Conservation (phyloP, 176 grass and related monocot genomes). For the Aegilops tauschii region DNA sequence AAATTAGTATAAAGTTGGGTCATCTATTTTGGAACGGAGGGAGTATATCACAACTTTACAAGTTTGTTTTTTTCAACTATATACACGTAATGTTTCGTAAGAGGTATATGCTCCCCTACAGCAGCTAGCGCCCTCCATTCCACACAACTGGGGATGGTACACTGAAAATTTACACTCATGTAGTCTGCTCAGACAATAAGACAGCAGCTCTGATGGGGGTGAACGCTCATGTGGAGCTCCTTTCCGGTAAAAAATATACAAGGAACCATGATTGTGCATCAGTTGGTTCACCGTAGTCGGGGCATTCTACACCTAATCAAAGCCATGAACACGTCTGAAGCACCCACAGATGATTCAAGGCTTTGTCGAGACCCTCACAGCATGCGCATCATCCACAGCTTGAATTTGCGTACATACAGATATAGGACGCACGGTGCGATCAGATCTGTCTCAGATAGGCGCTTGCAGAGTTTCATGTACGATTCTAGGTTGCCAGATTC, state of each 20-base stretch:
- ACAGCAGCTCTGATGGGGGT: slow-evolving; percentile 8
- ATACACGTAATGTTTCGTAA: slow-evolving; percentile 1
- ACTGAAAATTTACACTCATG: slow-evolving; percentile 27
- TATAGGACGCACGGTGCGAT: slow-evolving; percentile 81
- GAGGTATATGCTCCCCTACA: not conserved
- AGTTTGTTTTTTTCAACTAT: not conserved
- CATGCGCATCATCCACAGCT: slow-evolving; percentile 90
- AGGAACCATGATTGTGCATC: slow-evolving; percentile 33
- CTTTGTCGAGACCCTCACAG: slow-evolving; percentile 43
- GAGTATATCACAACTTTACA: slow-evolving; percentile 17
- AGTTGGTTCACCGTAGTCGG: not conserved
- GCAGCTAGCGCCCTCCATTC: slow-evolving; percentile 1
- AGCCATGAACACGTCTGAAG: slow-evolving; percentile 47
- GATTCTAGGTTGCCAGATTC: slow-evolving; percentile 73
- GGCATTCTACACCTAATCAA: slow-evolving; percentile 4
- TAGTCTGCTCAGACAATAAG: slow-evolving; percentile 23
- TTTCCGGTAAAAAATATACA: slow-evolving; percentile 40
- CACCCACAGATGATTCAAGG: slow-evolving; percentile 38
- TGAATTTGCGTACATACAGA: slow-evolving; percentile 76
- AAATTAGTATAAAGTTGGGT: too few relatives aligned
- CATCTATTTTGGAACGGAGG: too few relatives aligned
- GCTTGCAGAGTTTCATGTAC: slow-evolving; percentile 80
- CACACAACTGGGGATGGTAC: not conserved
- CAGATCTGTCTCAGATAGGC: slow-evolving; percentile 65
- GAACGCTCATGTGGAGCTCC: not conserved